Conservation (phyloP, 495 filamentous ascomycete species). For the Aspergillus avenaceus region DNA sequence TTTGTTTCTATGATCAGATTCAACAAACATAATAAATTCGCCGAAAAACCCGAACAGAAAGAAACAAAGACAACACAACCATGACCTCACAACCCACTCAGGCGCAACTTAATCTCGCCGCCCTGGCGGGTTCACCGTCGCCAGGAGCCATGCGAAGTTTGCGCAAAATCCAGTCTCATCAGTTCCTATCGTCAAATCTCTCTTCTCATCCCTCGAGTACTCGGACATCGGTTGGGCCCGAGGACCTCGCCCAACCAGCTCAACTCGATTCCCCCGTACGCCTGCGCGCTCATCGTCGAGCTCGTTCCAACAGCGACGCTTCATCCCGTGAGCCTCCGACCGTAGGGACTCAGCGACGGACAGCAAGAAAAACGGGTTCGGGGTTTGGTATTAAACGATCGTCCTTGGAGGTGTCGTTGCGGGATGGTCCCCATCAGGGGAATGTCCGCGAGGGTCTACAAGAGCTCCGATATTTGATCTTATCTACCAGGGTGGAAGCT, state of each 20-base stretch:
- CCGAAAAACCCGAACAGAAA: background rate
- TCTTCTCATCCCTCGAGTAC: slow-evolving; percentile 34
- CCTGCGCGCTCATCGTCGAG: slow-evolving; percentile 48
- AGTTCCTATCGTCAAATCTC: slow-evolving; percentile 38
- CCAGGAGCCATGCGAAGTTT: slow-evolving; percentile 46
- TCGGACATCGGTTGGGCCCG: slow-evolving; percentile 20
- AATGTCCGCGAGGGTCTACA: slow-evolving; percentile 64
- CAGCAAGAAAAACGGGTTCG: slow-evolving; percentile 51
- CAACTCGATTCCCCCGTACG: slow-evolving; percentile 23
- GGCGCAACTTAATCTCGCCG: slow-evolving; percentile 25
- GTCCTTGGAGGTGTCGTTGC: slow-evolving; percentile 57
- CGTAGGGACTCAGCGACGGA: slow-evolving; percentile 40
- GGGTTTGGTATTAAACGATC: slow-evolving; percentile 58
- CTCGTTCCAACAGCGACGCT: slow-evolving; percentile 73
- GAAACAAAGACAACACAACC: slow-evolving; percentile 1
- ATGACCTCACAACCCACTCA: slow-evolving; percentile 20
- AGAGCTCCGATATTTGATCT: slow-evolving; percentile 69
- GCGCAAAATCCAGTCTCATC: slow-evolving; percentile 52
- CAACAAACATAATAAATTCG: slow-evolving; percentile 6
- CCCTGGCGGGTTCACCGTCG: slow-evolving; percentile 36
- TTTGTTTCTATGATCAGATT: slow-evolving; percentile 4
- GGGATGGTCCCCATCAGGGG: slow-evolving; percentile 68
- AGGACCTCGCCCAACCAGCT: slow-evolving; percentile 14
- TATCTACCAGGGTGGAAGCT: slow-evolving; percentile 74
- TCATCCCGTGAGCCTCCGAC: slow-evolving; percentile 36